phyloP scores from a whole-genome alignment of 1,284 basidiomycete species.

The Cystobasidiaceae sp. region DNA sequence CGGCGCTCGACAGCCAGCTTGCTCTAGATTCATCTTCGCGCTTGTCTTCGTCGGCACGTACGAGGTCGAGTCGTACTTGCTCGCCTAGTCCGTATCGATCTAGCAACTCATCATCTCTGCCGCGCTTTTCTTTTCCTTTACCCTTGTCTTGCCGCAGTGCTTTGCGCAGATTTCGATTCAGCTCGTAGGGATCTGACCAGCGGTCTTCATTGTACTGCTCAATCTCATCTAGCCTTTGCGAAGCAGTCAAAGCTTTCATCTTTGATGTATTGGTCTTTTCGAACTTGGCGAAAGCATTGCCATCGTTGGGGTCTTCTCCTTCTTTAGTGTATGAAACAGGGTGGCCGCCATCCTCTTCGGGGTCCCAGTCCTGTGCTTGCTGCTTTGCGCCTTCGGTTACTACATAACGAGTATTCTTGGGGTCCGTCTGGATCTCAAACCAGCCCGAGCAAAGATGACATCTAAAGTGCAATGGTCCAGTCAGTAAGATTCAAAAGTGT shows the following conservation, averaged over 20 bases:
- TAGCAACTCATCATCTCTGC: constrained; percentile 63
- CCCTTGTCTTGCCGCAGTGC: constrained; percentile 81
- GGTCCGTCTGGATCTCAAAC: constrained; percentile 98
- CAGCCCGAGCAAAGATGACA: constrained; percentile 87
- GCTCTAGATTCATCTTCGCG: constrained; percentile 15
- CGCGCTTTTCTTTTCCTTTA: constrained; percentile 60
- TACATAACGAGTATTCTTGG: constrained; percentile 94
- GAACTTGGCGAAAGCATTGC: constrained; percentile 76
- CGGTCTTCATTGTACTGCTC: constrained; percentile 65
- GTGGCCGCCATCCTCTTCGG: constrained; percentile 86
- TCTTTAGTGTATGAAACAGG: constrained; percentile 51
- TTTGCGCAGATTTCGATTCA: constrained; percentile 67
- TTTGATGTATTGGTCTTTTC: constrained; percentile 80
- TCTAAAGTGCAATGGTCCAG: constrained; percentile 30
- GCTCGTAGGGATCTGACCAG: constrained; percentile 75
- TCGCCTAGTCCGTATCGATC: constrained; percentile 45
- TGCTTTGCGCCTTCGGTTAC: constrained; percentile 80
- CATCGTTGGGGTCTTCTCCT: constrained; percentile 60
- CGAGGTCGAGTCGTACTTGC: constrained; percentile 23
- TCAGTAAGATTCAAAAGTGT: neutral
- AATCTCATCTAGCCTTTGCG: constrained; percentile 71
- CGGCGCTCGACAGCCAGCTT: constrained; percentile 24
- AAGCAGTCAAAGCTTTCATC: constrained; percentile 61
- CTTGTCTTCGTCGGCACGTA: constrained; percentile 18
- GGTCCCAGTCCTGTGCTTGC: constrained; percentile 93